These are phyloP conservation scores for Emmonsia crescens DNA, from an alignment of 2,329 filamentous ascomycete genomes.

Conservation along the genomic window DNA sequence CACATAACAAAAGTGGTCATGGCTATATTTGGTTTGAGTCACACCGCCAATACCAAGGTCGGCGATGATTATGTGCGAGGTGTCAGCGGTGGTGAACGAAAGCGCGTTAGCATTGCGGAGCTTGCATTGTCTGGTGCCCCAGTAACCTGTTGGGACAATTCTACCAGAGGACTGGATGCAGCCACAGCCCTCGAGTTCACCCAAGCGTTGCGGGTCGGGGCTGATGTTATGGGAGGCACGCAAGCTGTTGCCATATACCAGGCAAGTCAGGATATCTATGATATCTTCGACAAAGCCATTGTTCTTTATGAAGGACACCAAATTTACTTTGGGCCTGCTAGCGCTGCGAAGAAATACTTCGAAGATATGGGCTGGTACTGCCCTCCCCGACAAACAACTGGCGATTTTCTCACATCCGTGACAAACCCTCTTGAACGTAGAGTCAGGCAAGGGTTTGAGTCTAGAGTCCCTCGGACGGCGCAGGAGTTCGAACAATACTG, in stretches of 20 bases:
- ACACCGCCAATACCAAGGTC: constrained; percentile 39
- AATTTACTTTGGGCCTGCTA: constrained; percentile 61
- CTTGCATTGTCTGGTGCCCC: constrained; percentile 28
- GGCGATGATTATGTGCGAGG: constrained; percentile 49
- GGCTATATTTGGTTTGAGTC: constrained; percentile 31
- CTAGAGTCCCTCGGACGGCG: constrained; percentile 52
- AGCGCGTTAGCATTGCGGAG: constrained; percentile 43
- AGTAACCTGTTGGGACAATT: constrained; percentile 36
- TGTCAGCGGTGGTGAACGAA: constrained; percentile 51
- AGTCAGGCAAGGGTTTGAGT: constrained; percentile 47
- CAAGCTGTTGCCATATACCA: constrained; percentile 51
- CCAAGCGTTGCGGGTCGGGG: constrained; percentile 40
- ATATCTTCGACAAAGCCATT: constrained; percentile 62
- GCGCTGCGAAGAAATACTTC: constrained; percentile 53
- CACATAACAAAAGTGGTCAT: constrained; percentile 32
- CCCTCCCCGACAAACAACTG: constrained; percentile 54
- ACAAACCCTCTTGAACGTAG: constrained; percentile 54
- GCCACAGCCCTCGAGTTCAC: constrained; percentile 50
- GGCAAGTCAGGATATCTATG: constrained; percentile 41
- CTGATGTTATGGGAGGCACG: constrained; percentile 40
- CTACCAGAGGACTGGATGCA: constrained; percentile 43
- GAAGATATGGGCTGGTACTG: constrained; percentile 58
- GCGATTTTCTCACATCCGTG: constrained; percentile 59
- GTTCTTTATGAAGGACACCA: constrained; percentile 67
- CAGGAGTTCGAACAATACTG: constrained; percentile 53